Evolutionary conservation across 1,139 yeast genomes (phyloP), one percentile per base, ranked within the genome.

Genomic region (Hyphopichia wangnamkhiaoensis): DNA sequence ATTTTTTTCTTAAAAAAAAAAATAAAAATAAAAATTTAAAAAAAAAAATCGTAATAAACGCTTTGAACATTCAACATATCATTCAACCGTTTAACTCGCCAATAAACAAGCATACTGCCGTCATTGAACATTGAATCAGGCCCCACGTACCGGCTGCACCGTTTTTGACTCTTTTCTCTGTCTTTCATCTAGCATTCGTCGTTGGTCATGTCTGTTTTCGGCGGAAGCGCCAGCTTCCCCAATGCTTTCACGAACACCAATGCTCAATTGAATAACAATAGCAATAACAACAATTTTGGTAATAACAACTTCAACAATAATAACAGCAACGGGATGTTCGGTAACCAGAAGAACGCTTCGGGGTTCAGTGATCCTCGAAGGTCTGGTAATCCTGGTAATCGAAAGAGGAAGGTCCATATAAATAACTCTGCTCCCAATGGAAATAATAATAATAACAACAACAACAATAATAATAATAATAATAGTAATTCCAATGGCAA

Each of bases 201-300:
- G 19, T 19, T 5, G 33, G 33, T 25, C 31, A 57, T 59, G 61
- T 59, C 65, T 34, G 58, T 58, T 35, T 57, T 59, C 48, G 62
- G 57, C 37, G 53, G 58, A 29, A 48, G 45, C 21, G 10, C 37
- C n/a, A 34, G 16, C 20, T 16, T 34, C 27, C 32, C 37, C 14
- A 26, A 15, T 8, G 25, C 37, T 4, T 34, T 34, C 19, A 9
- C 43, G 27, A 47, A 44, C 21, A 14, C 33, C 14, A 18, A 13
- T 19, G 48, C 47, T 12, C 33, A 37, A 9, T 24, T 33, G 14
- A 39, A 39, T 33, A 39, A 37, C 30, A 39, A 24, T 17, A n/a
- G 3, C 8, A 33, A 29, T 14, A 18, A 7, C 15, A 31, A 31
- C 25, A 15, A 6, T 16, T 2, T 23, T 14, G 26, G 28, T 3